Base-by-base conservation (phyloP, 129 eudicot genomes). In the Helichrysum umbraculigerum region DNA sequence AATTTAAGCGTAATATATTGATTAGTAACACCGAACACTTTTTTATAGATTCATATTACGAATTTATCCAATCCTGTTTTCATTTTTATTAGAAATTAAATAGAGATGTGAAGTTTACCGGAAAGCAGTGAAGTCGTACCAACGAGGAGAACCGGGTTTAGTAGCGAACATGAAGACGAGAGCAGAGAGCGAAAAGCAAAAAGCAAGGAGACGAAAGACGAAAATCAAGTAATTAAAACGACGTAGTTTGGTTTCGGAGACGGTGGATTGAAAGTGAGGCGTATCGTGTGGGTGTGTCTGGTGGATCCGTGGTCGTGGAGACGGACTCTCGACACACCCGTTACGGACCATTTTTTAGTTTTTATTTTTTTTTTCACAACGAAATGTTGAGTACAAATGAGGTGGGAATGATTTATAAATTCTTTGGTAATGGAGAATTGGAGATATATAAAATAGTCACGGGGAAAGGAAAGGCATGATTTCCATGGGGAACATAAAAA, bases 231-330 rank as follows among this genome's bases (percentile, higher is more conserved):
- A 50, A 56, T 88, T 90, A 78, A 90, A 79, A 7, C 96, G 96
- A 52, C 89, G 86, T 37, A 88, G 91, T 70, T 88, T 90, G 17
- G 63, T 87, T 16, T 82, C 74, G 37, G 96, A 84, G 37, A 88
- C 85, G 3, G 91, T 90, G 66, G 96, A 88, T 60, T 90, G 93
- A 70, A 90, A 88, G 39, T 83, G 92, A 52, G 90, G 85, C n/a
- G 81, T 66, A 28, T 77, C 75, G 62, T 75, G 86, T 11, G 65
- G 84, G 16, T 82, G 86, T 11, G 82, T 77, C 4, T 76, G 81
- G 72, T 71, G 91, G 79, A 84, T 78, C 58, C 88, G 74, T 15
- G 87, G 87, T 30, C 86, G 58, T 6, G 90, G 86, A 1, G 88
- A 84, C 4, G 96, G 85, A n/a, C 80, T 78, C 77, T 83, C 87